phyloP scores from a whole-genome alignment of 73 alveolate species.

The Paramecium octaurelia region DNA sequence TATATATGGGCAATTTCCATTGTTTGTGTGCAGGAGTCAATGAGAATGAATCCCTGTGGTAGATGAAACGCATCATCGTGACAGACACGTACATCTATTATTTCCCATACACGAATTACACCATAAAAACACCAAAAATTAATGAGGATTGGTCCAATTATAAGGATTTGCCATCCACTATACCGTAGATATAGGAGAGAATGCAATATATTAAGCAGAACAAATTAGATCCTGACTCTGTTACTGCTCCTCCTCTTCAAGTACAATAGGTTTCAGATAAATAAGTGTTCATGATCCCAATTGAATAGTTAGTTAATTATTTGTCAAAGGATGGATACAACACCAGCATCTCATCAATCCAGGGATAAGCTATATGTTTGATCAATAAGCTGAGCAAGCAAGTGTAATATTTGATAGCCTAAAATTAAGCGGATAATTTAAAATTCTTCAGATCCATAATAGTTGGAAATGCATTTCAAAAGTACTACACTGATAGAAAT shows the following conservation, averaged over 20 bases:
- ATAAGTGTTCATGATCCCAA: background rate
- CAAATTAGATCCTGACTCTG: background rate
- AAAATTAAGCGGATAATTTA: background rate
- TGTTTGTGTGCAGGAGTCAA: background rate
- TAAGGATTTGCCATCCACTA: background rate
- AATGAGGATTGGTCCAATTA: background rate
- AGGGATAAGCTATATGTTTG: background rate
- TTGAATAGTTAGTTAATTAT: background rate
- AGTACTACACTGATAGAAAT: background rate
- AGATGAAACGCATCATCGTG: background rate
- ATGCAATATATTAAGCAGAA: background rate
- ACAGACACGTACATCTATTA: background rate
- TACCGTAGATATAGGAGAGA: constrained; percentile 16
- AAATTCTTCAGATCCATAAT: background rate
- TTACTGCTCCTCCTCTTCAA: background rate
- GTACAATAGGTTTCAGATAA: constrained; percentile 6
- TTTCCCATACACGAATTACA: background rate
- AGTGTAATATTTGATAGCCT: background rate
- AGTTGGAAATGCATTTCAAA: background rate
- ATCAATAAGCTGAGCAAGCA: background rate
- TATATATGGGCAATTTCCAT: background rate
- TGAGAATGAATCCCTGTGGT: constrained; percentile 11
- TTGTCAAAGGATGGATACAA: background rate
- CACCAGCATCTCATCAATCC: background rate
- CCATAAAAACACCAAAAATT: background rate